These are phyloP conservation scores for Pythium chondricola DNA, from an alignment of 352 stramenopile species.

Conservation along the genomic window DNA sequence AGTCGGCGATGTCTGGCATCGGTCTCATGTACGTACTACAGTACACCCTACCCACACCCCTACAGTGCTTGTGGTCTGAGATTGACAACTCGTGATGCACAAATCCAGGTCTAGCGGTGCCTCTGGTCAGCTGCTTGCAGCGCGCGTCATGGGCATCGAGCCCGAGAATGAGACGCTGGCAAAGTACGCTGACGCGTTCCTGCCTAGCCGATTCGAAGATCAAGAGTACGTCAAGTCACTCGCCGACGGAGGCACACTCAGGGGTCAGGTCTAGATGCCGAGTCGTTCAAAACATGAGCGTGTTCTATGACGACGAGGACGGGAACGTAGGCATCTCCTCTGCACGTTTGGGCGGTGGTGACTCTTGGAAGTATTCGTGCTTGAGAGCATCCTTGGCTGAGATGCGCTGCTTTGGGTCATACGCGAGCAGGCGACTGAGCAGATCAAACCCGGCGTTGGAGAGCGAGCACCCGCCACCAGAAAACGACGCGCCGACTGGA, in stretches of 20 bases:
- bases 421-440: constrained; percentile 36
- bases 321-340: constrained; percentile 81
- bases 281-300: not conserved
- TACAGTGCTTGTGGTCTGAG: no score
- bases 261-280: constrained; percentile 47
- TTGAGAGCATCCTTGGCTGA: constrained; percentile 69
- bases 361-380: constrained; percentile 80
- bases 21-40: constrained; percentile 48
- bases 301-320: constrained; percentile 13
- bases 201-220: constrained; percentile 61
- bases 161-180: constrained; percentile 36
- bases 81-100: no score
- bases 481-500: constrained; percentile 51
- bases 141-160: constrained; percentile 52
- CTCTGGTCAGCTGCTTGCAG: constrained; percentile 55
- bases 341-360: constrained; percentile 50
- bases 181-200: constrained; percentile 42
- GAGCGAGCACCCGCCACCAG: constrained; percentile 41
- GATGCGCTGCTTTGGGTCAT: constrained; percentile 47
- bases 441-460: constrained; percentile 76
- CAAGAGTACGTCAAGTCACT: constrained; percentile 52
- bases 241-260: constrained; percentile 29
- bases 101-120: constrained; percentile 69
- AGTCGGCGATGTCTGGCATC: constrained; percentile 68
- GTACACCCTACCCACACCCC: no score